Base-by-base conservation (phyloP, 2,329 filamentous ascomycete species). In the Fusarium sp. region DNA sequence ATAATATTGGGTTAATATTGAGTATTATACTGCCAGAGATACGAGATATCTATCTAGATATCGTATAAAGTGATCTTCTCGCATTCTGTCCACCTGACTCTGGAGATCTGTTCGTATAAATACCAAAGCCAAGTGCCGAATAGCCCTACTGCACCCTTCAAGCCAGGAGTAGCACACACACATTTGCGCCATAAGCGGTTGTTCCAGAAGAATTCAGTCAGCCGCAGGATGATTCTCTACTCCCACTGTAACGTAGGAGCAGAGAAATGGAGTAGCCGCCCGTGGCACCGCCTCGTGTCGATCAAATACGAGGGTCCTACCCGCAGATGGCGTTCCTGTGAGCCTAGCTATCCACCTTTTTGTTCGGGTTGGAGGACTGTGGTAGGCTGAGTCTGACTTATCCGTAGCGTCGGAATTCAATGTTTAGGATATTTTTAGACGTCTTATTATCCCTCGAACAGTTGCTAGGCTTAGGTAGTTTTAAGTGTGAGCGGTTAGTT, bases 241-340 rank as follows among this genome's bases (percentile, higher is more conserved):
- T 23, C 37, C 42, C 32, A 38, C 47, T 68, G 66, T 50, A 68
- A 68, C 66, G 64, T 68, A 46, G 47, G 65, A 62, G 49, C 16
- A 53, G 23, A 65, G 67, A 44, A 59, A 72, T 72, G 68, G 52
- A 67, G 69, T 63, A 43, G 33, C 49, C 64, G 57, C 49, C 50
- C 30, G 56, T 73, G 43, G 69, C 72, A 74, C 65, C 32, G 72
- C 72, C 72, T 72, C 72, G 68, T 69, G 71, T 70, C 59, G 60
- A 69, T 64, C 58, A 28, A 60, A 74, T 75, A 74, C 72, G 72
- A 75, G 72, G 47, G 68, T 50, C 42, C 52, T 57, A 72, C 67
- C 62, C 59, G 63, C 63, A 69, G 33, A 64, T 74, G 72, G 64
- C 72, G 72, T 57, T 64, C 46, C 21, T 52, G 56, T 63, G 42